Evolutionary conservation across 352 stramenopile genomes (phyloP).

Genomic region (Phytophthora melonis): DNA sequence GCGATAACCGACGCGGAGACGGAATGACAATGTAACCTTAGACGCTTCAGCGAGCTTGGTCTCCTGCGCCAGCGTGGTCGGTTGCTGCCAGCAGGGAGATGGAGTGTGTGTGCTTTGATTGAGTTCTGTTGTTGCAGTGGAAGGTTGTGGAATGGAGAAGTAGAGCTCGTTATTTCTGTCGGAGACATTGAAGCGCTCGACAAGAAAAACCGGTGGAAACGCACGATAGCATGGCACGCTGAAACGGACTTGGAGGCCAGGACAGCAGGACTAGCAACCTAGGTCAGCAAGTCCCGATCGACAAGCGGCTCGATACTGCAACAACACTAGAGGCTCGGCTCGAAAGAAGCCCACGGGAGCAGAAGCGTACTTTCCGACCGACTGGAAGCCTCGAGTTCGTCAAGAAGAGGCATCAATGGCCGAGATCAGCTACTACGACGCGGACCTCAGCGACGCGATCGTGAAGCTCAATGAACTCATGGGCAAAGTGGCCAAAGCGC

Average conservation of each 20-base stretch:
- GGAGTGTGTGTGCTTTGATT: constrained; percentile 11
- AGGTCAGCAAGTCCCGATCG: constrained; percentile 8
- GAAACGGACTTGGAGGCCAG: constrained; percentile 33
- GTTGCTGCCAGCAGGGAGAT: constrained; percentile 1
- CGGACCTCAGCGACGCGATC: constrained; percentile 84
- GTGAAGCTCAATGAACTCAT: constrained; percentile 89
- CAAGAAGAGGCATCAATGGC: constrained; percentile 53
- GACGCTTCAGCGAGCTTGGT: constrained; percentile 37
- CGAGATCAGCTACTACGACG: constrained; percentile 91
- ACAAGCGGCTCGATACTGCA: constrained; percentile 17
- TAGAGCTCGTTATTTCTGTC: constrained; percentile 31
- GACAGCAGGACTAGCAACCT: constrained; percentile 13
- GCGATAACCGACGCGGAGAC: constrained; percentile 36
- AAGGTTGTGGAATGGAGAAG: constrained; percentile 4
- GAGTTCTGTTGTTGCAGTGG: not conserved
- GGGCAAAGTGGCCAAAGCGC: constrained; percentile 84
- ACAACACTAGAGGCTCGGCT: not conserved
- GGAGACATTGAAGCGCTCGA: constrained; percentile 10
- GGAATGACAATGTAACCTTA: constrained; percentile 52
- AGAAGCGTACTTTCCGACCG: constrained; percentile 16
- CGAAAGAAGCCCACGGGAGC: constrained; percentile 7
- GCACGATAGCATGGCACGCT: constrained; percentile 17
- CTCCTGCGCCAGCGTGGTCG: not conserved
- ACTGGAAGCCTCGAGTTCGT: not conserved
- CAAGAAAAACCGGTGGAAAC: constrained; percentile 42